Evolutionary conservation across 2,329 filamentous ascomycete genomes (phyloP).

Genomic region (Ophiocordyceps unilateralis): DNA sequence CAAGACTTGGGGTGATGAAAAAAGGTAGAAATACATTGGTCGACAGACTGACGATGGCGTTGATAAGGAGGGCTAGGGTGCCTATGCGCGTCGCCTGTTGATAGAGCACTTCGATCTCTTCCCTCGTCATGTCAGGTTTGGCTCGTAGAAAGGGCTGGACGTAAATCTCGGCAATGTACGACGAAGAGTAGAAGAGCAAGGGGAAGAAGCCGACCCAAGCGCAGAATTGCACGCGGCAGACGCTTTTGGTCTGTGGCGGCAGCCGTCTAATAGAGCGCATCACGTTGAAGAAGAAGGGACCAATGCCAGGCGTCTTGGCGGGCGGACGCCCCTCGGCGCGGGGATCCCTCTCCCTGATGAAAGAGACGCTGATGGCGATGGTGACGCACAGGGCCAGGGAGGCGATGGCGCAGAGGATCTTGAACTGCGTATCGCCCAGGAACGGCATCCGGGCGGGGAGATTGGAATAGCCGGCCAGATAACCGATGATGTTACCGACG

Average conservation of each 20-base stretch:
- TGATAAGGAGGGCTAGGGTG: slow-evolving; percentile 76
- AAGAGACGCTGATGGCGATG: slow-evolving; percentile 48
- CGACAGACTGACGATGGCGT: slow-evolving; percentile 67
- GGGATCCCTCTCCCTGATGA: slow-evolving; percentile 68
- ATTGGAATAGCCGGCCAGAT: slow-evolving; percentile 71
- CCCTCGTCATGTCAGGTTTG: slow-evolving; percentile 61
- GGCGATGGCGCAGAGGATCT: slow-evolving; percentile 76
- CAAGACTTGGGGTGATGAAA: slow-evolving; percentile 69
- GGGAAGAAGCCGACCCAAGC: slow-evolving; percentile 95
- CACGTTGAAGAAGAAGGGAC: slow-evolving; percentile 66
- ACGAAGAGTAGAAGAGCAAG: slow-evolving; percentile 87
- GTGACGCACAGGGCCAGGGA: slow-evolving; percentile 55
- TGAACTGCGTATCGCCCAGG: slow-evolving; percentile 79
- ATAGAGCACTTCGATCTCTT: slow-evolving; percentile 64
- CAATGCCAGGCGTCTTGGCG: slow-evolving; percentile 43
- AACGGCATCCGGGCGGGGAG: slow-evolving; percentile 60
- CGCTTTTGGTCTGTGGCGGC: slow-evolving; percentile 64
- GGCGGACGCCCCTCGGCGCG: slow-evolving; percentile 48
- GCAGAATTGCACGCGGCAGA: slow-evolving; percentile 69
- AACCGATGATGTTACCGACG: slow-evolving; percentile 80
- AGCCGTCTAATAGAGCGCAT: slow-evolving; percentile 60
- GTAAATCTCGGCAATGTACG: slow-evolving; percentile 86
- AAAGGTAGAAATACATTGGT: slow-evolving; percentile 75
- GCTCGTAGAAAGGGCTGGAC: slow-evolving; percentile 63
- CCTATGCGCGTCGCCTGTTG: slow-evolving; percentile 74